A percentile compares a stretch with the other conserved stretches of the same genome.
Conservation (phyloP, 2,329 filamentous ascomycete genomes). For the Exophiala spinifera region DNA sequence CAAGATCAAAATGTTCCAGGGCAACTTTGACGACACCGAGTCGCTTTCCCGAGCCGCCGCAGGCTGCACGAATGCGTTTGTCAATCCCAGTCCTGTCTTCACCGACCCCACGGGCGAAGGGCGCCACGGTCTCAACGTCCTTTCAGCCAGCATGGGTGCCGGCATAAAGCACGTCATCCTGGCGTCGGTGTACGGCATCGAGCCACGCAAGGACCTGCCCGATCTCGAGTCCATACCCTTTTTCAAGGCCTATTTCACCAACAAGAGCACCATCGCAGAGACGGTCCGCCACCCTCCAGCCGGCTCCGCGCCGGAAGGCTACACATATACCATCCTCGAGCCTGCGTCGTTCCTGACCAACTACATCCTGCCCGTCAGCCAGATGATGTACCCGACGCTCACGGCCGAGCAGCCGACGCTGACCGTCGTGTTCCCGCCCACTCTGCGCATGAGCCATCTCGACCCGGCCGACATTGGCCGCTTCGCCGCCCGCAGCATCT, state of each 20-base stretch:
- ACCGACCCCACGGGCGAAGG: slow-evolving; percentile 7
- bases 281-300: slow-evolving; percentile 2
- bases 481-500: slow-evolving; percentile 4
- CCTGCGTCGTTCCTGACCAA: slow-evolving; percentile 8
- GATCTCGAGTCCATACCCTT: not conserved
- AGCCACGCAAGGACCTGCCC: not conserved
- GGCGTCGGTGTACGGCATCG: not conserved
- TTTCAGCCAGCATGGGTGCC: slow-evolving; percentile 3
- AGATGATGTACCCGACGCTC: slow-evolving; percentile 13
- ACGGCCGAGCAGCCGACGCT: slow-evolving; percentile 2
- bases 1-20: slow-evolving; percentile 53
- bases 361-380: slow-evolving; percentile 2
- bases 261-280: slow-evolving; percentile 1
- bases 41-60: slow-evolving; percentile 4
- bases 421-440: not conserved
- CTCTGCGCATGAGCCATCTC: slow-evolving; percentile 2
- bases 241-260: not conserved
- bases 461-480: slow-evolving; percentile 11
- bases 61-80: slow-evolving; percentile 4
- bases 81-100: slow-evolving; percentile 13
- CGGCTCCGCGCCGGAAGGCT: not conserved
- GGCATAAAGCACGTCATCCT: slow-evolving; percentile 10
- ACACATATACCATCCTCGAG: slow-evolving; percentile 9
- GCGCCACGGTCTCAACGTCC: slow-evolving; percentile 12
- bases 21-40: slow-evolving; percentile 51